These are phyloP conservation scores for Neurospora terricola DNA, from an alignment of 495 filamentous ascomycete genomes.

Conservation along the genomic window DNA sequence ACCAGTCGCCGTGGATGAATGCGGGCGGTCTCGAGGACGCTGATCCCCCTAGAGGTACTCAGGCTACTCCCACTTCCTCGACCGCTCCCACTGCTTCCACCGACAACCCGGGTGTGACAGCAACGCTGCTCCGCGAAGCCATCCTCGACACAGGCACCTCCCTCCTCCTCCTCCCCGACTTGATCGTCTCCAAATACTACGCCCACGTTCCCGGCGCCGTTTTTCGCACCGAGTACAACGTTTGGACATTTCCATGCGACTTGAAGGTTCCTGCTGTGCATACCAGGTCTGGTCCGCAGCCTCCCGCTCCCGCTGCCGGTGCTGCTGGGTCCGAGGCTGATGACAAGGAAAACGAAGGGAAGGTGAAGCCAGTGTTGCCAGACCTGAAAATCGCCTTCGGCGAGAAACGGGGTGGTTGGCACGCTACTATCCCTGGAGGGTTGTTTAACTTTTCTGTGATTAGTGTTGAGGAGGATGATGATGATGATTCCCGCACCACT, in stretches of 20 bases:
- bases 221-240: constrained; percentile 46
- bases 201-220: constrained; percentile 47
- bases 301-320: background rate
- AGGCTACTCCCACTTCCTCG: background rate
- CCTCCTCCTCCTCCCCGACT: constrained; percentile 54
- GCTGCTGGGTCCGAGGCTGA: background rate
- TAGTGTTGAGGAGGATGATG: constrained; percentile 23
- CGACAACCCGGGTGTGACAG: background rate
- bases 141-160: constrained; percentile 73
- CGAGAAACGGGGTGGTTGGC: constrained; percentile 46
- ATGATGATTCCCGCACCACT: too few relatives aligned
- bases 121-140: constrained; percentile 20
- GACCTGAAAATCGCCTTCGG: constrained; percentile 40
- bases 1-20: constrained; percentile 20
- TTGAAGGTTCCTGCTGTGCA: constrained; percentile 13
- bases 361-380: constrained; percentile 35
- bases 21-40: background rate
- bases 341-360: background rate
- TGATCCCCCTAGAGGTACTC: background rate
- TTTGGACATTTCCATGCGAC: constrained; percentile 51
- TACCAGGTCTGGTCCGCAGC: background rate
- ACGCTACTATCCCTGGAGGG: constrained; percentile 57
- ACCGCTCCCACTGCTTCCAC: background rate
- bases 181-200: constrained; percentile 54
- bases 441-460: constrained; percentile 54